Percentiles rank a stretch among this genome's conserved stretches.
Evolutionary conservation across 2,329 filamentous ascomycete species (phyloP).

Genomic region (Aspergillus brasiliensis): DNA sequence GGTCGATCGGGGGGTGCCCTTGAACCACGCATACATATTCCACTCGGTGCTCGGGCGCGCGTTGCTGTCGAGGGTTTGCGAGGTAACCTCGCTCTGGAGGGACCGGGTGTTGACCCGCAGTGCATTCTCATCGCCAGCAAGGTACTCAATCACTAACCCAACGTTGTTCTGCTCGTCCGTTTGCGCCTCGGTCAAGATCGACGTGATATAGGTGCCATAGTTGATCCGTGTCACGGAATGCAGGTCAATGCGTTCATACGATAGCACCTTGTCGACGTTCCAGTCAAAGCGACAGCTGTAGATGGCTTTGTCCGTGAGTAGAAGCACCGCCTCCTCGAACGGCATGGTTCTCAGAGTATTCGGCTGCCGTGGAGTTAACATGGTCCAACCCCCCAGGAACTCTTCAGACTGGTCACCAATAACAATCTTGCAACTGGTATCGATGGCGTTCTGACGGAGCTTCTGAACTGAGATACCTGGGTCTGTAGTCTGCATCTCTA

Average conservation of each 20-base stretch:
- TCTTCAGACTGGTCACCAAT: conserved; percentile 82
- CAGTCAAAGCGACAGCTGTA: conserved; percentile 94
- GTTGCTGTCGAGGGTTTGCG: conserved; percentile 30
- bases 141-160: conserved; percentile 79
- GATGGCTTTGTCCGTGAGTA: conserved; percentile 80
- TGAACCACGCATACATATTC: conserved; percentile 47
- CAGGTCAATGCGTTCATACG: conserved; percentile 83
- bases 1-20: conserved; percentile 29
- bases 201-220: conserved; percentile 87
- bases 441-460: conserved; percentile 85
- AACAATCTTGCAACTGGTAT: conserved; percentile 82
- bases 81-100: conserved; percentile 61
- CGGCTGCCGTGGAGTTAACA: conserved; percentile 73
- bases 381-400: conserved; percentile 84
- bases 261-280: conserved; percentile 90
- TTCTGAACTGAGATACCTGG: conserved; percentile 84
- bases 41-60: conserved; percentile 38
- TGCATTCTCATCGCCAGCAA: conserved; percentile 69
- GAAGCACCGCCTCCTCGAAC: conserved; percentile 84
- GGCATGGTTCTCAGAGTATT: conserved; percentile 71
- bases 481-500: conserved; percentile 89
- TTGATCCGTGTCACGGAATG: conserved; percentile 71
- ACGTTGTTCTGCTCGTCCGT: conserved; percentile 78
- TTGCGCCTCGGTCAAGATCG: conserved; percentile 75
- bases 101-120: conserved; percentile 84